Base-by-base conservation (phyloP, 305 asterid species). In the Stenogyne calaminthoides region DNA sequence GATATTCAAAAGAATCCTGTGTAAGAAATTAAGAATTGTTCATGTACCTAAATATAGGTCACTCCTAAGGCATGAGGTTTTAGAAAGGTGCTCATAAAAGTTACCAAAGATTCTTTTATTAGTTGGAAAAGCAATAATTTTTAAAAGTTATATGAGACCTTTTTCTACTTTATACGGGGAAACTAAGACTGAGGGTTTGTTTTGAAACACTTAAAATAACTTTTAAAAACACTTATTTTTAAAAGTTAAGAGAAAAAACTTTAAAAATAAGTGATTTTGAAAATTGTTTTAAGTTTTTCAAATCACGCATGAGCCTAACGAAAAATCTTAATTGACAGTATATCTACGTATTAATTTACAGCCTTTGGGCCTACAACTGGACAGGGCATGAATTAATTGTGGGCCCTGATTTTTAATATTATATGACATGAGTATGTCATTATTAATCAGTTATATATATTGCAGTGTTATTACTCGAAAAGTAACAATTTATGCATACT, bases 71-170 rank as follows among this genome's bases (percentile, higher is more conserved):
- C 74, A 36, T 34, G 42, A 61, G n/a, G 14, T 37, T 69, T 76
- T 62, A 10, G 22, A 8, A 61, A 69, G 15, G 47, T 59, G 55
- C 16, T 46, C 61, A 4, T 25, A 12, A 39, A 69, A 54, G 65
- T 12, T 64, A 16, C 27, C 39, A 18, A 58, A 66, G 54, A 58
- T 67, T 67, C 74, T 74, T 58, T 56, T 46, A 20, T 67, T 60
- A 36, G 74, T 60, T 67, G 57, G 1, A 36, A 42, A 54, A 16
- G 37, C 77, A 74, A 54, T 11, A 25, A 54, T 15, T 34, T 34
- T 9, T 40, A 22, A 22, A 37, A 52, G 19, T 52, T 34, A 64
- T 62, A 49, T 62, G 10, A 34, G 18, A 32, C 64, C 42, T 39
- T 62, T 44, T 63, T 22, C 42, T 61, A 49, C 16, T 61, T 20